Percentiles rank a stretch among this genome's conserved stretches.
Conservation (phyloP, 257 asterid genomes). For the Asclepias syriaca region DNA sequence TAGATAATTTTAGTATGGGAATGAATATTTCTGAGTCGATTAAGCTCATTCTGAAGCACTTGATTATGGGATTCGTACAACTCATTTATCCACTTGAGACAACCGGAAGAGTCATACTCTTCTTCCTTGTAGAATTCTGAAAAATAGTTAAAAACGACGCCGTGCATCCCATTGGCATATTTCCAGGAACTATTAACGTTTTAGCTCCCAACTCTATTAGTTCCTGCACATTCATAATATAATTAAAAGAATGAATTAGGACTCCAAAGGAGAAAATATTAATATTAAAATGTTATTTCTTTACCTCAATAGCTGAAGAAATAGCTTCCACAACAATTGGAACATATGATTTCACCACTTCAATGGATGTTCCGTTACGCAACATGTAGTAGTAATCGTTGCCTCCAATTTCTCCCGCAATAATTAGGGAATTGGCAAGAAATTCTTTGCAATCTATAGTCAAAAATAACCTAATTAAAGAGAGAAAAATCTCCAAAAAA, state of each 20-base stretch:
- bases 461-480: too few relatives aligned
- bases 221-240: constrained; percentile 24
- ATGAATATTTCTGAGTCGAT: too few relatives aligned
- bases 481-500: too few relatives aligned
- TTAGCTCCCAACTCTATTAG: constrained; percentile 38
- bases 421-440: constrained; percentile 29
- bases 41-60: too few relatives aligned
- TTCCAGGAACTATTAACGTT: constrained; percentile 42
- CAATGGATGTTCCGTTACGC: constrained; percentile 4
- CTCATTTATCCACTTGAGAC: too few relatives aligned
- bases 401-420: constrained; percentile 58
- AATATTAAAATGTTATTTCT: too few relatives aligned
- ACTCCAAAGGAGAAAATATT: too few relatives aligned
- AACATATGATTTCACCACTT: constrained; percentile 15
- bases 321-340: constrained; percentile 6
- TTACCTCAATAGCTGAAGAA: not conserved
- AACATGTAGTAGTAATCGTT: constrained; percentile 38
- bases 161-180: constrained; percentile 42
- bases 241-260: too few relatives aligned
- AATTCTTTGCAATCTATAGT: constrained; percentile 8
- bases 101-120: too few relatives aligned
- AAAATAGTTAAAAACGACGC: constrained; percentile 27
- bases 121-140: constrained; percentile 9
- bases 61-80: too few relatives aligned
- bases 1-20: too few relatives aligned